phyloP scores from a whole-genome alignment of 768 basidiomycete genomes.

The Epithele typhae region DNA sequence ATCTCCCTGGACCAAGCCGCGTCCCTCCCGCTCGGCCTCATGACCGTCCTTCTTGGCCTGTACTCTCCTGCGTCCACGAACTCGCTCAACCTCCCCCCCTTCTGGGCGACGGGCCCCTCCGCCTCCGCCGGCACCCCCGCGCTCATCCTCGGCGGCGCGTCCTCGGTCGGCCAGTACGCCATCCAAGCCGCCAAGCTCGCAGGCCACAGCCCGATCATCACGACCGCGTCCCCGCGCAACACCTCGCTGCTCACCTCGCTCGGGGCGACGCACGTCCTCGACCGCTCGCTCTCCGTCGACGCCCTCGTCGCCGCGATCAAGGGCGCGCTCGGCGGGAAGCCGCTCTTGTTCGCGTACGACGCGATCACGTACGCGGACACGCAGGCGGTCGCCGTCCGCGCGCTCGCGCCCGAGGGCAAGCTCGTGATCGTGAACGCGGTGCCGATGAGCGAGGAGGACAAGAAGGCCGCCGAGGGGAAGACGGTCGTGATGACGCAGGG shows the following conservation, averaged over 20 bases:
- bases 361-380: conserved; percentile 9
- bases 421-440: background rate
- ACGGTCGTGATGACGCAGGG: background rate
- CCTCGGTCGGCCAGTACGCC: background rate
- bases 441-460: background rate
- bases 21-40: conserved; percentile 33
- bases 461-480: background rate
- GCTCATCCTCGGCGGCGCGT: conserved; percentile 17
- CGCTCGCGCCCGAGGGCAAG: conserved; percentile 15
- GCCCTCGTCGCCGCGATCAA: background rate
- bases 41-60: conserved; percentile 16
- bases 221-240: background rate
- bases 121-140: conserved; percentile 13
- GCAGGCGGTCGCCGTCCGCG: conserved; percentile 7
- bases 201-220: background rate
- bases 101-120: conserved; percentile 13
- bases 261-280: conserved; percentile 1
- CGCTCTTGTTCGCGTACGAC: conserved; percentile 15
- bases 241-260: background rate
- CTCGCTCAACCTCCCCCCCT: conserved; percentile 2
- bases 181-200: background rate
- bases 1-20: conserved; percentile 36
- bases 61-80: conserved; percentile 9
- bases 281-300: background rate
- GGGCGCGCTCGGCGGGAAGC: conserved; percentile 5